phyloP scores from a whole-genome alignment of 2,329 filamentous ascomycete species.

The Rhynchosporium agropyri region DNA sequence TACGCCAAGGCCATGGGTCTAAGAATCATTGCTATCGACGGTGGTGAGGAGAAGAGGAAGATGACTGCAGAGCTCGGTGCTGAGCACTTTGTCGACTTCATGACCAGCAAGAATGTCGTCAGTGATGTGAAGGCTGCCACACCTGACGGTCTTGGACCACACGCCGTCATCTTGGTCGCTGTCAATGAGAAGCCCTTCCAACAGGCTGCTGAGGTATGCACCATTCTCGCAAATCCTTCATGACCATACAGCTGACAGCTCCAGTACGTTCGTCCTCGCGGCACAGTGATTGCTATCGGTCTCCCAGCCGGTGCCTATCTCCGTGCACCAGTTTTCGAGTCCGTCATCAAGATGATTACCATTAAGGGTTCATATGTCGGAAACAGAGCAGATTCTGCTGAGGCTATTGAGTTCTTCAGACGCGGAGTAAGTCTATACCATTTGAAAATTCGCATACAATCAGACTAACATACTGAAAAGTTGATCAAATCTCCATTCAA shows the following conservation, averaged over 20 bases:
- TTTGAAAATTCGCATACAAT: not conserved
- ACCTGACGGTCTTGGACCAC: constrained; percentile 78
- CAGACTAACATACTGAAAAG: not conserved
- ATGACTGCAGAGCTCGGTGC: constrained; percentile 74
- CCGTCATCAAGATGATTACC: constrained; percentile 84
- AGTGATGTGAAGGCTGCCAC: constrained; percentile 82
- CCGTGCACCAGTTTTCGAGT: constrained; percentile 84
- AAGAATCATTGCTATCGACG: constrained; percentile 78
- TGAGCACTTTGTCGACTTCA: constrained; percentile 77
- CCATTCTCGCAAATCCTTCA: no score
- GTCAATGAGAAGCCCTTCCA: constrained; percentile 93
- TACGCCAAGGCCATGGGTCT: constrained; percentile 92
- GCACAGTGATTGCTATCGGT: constrained; percentile 85
- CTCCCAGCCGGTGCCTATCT: constrained; percentile 80
- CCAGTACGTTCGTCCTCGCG: constrained; percentile 79
- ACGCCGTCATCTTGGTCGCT: constrained; percentile 85
- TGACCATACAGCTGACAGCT: not conserved
- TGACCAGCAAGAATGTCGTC: constrained; percentile 73
- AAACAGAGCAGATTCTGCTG: constrained; percentile 82
- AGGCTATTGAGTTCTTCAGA: constrained; percentile 88
- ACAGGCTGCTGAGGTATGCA: constrained; percentile 67
- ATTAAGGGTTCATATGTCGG: constrained; percentile 96
- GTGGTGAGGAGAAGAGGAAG: constrained; percentile 76
- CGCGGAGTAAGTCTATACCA: constrained; percentile 58
- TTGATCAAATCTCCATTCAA: constrained; percentile 83